These are phyloP conservation scores for Melaleuca alternifolia DNA, from an alignment of 345 rosid species.

Conservation along the genomic window DNA sequence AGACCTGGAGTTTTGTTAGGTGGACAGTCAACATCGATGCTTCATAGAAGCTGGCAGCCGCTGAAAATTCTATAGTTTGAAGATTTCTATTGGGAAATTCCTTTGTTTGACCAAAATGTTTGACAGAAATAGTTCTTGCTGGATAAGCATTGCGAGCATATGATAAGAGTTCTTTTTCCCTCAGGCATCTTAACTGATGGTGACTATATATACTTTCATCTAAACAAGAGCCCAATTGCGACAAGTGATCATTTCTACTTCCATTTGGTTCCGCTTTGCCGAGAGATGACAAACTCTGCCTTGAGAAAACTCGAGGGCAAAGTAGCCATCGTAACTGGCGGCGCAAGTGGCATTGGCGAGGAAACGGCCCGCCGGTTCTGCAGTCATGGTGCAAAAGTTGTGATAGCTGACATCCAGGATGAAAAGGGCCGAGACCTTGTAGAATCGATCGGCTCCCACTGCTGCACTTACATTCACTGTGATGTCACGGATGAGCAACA, in stretches of 20 bases:
- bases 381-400: constrained; percentile 2
- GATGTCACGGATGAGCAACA: constrained; percentile 17
- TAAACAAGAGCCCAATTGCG: not conserved
- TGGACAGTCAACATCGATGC: not conserved
- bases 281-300: not conserved
- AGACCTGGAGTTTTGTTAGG: not conserved
- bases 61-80: not conserved
- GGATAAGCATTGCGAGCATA: not conserved
- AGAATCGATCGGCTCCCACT: not conserved
- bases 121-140: not conserved
- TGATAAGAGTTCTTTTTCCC: not conserved
- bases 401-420: constrained; percentile 13
- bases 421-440: constrained; percentile 7
- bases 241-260: not conserved
- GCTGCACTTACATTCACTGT: constrained; percentile 7
- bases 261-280: not conserved
- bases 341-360: constrained; percentile 8
- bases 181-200: not conserved
- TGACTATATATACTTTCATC: not conserved
- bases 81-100: not conserved
- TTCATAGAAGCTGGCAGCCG: not conserved
- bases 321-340: constrained; percentile 15
- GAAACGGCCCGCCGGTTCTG: not conserved
- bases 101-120: not conserved
- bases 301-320: constrained; percentile 1